Percentiles rank a stretch among this genome's conserved stretches.
Conservation (phyloP, 1,284 basidiomycete species). For the Omphalotus olearius region DNA sequence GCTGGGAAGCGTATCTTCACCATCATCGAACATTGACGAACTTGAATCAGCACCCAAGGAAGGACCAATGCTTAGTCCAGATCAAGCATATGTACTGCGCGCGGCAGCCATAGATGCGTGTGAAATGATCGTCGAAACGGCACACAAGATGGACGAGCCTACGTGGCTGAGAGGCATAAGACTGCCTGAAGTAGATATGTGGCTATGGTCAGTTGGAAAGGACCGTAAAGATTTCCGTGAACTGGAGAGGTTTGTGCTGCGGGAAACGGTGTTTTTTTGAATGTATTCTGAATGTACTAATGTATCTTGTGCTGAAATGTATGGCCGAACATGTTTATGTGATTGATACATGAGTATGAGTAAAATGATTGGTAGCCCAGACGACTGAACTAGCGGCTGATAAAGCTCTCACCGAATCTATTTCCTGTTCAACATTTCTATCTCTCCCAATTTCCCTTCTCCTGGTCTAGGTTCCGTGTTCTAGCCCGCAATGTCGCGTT, state of each 20-base stretch:
- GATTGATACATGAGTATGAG: not conserved
- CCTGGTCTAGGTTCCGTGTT: too few relatives aligned
- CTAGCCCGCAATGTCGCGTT: constrained; percentile 15
- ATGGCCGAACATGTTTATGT: not conserved
- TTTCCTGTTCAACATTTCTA: not conserved
- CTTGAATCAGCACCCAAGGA: constrained; percentile 39
- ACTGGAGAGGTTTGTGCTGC: constrained; percentile 59
- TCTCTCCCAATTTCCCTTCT: not conserved
- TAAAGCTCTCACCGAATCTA: not conserved
- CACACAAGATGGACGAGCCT: constrained; percentile 37
- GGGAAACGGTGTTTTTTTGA: constrained; percentile 64
- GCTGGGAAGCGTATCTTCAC: constrained; percentile 26
- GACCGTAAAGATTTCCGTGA: constrained; percentile 64
- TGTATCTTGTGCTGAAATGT: not conserved
- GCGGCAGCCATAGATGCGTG: constrained; percentile 77
- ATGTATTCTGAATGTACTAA: not conserved
- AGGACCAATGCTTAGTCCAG: constrained; percentile 55
- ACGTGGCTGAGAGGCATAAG: constrained; percentile 56
- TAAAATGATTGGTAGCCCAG: constrained; percentile 1
- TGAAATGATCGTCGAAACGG: constrained; percentile 57
- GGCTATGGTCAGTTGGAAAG: constrained; percentile 77
- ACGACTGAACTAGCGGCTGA: constrained; percentile 1
- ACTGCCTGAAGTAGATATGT: constrained; percentile 61
- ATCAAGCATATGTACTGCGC: constrained; percentile 74
- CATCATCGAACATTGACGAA: constrained; percentile 5